A percentile compares a stretch with the other conserved stretches of the same genome.
Evolutionary conservation across 108 stramenopile genomes (phyloP).

Genomic region (Nitzschia palea): DNA sequence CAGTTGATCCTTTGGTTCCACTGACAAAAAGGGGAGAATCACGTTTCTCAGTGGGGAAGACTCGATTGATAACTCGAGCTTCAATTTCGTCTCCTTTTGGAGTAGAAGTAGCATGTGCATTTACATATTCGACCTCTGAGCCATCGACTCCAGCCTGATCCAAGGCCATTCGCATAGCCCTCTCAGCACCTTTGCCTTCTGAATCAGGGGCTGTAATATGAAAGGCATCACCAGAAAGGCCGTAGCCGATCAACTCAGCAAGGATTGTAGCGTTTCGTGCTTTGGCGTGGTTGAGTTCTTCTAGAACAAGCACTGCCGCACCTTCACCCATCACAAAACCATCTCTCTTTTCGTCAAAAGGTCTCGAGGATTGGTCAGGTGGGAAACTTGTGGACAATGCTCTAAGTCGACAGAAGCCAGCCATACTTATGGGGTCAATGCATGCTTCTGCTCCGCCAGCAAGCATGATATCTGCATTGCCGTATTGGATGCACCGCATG

Average conservation of each 20-base stretch:
- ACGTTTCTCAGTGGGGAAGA: conserved; percentile 27
- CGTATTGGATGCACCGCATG: conserved; percentile 76
- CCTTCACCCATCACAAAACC: conserved; percentile 99
- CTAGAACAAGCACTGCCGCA: conserved; percentile 93
- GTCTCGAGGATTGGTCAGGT: conserved; percentile 65
- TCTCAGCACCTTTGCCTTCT: conserved; percentile 77
- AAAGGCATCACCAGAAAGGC: conserved; percentile 94
- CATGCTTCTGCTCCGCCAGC: conserved; percentile 95
- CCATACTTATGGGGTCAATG: conserved; percentile 86
- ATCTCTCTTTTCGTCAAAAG: conserved; percentile 90
- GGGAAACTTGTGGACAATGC: conserved; percentile 72
- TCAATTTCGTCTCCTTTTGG: conserved; percentile 95
- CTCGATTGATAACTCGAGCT: conserved; percentile 65
- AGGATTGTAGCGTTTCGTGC: conserved; percentile 90
- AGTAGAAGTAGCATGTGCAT: conserved; percentile 98
- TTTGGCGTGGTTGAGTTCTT: conserved; percentile 90
- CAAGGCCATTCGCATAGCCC: conserved; percentile 86
- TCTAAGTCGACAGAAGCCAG: conserved; percentile 90
- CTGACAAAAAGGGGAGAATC: conserved; percentile 51
- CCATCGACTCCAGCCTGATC: conserved; percentile 29
- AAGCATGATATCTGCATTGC: conserved; percentile 90
- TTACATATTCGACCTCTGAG: conserved; percentile 82
- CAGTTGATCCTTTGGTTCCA: conserved; percentile 94
- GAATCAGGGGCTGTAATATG: conserved; percentile 96
- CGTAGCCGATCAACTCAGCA: conserved; percentile 94